A percentile compares a stretch with the other conserved stretches of the same genome.
Evolutionary conservation across 345 rosid species (phyloP).

Genomic region (Acer yangbiense): DNA sequence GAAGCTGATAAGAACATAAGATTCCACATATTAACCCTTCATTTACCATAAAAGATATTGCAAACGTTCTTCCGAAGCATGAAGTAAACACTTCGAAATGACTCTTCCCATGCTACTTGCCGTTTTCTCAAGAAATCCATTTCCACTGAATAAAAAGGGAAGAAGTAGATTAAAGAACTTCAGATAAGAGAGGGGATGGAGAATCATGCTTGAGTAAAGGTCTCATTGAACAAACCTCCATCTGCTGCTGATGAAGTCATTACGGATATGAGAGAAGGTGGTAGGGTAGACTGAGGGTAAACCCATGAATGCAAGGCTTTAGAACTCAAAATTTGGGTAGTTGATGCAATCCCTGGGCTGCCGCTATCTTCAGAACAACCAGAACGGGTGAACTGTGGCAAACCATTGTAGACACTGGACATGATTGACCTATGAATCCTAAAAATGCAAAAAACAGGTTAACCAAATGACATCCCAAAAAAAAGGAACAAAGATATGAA

Average conservation of each 20-base stretch:
- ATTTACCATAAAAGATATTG: conserved; percentile 79
- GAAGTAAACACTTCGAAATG: conserved; percentile 84
- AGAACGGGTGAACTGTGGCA: conserved; percentile 39
- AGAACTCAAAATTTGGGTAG: conserved; percentile 47
- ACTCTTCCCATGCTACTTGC: conserved; percentile 80
- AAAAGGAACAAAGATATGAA: not conserved
- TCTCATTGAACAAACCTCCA: conserved; percentile 57
- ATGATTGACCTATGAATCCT: conserved; percentile 73
- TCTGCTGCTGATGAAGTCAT: conserved; percentile 56
- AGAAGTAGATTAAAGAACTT: conserved; percentile 18
- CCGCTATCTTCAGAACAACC: conserved; percentile 31
- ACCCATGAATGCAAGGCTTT: conserved; percentile 83
- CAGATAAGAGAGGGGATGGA: conserved; percentile 9
- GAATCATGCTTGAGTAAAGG: conserved; percentile 6
- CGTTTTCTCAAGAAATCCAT: conserved; percentile 72
- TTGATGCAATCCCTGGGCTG: conserved; percentile 38
- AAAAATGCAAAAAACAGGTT: conserved; percentile 23
- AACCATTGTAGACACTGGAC: conserved; percentile 48
- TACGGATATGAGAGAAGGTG: conserved; percentile 67
- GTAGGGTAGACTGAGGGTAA: conserved; percentile 85
- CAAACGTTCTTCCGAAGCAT: conserved; percentile 76
- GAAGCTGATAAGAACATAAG: conserved; percentile 9
- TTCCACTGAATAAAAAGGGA: conserved; percentile 44
- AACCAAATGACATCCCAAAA: not conserved
- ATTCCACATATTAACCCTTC: conserved; percentile 1